Conservation (phyloP, 805 yeast genomes). For the Hanseniaspora jakobsenii region DNA sequence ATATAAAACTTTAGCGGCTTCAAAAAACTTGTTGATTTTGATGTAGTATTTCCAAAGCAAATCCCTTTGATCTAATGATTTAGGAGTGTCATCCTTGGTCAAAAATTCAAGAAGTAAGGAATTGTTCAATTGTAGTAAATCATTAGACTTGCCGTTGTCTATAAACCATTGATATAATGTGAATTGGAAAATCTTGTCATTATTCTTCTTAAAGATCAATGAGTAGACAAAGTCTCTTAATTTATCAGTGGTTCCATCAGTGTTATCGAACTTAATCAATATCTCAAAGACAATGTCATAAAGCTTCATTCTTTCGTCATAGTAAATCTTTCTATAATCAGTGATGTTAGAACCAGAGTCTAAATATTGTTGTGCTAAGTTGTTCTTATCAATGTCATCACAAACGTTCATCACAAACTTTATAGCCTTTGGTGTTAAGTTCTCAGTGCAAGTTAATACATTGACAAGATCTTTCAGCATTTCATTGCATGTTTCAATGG, state of each 20-base stretch:
- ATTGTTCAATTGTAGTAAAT: constrained; percentile 67
- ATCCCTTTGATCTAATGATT: constrained; percentile 63
- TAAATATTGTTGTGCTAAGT: constrained; percentile 45
- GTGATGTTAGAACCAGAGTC: constrained; percentile 39
- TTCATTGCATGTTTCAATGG: constrained; percentile 54
- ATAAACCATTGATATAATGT: constrained; percentile 89
- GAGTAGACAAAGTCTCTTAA: constrained; percentile 62
- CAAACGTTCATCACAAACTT: constrained; percentile 72
- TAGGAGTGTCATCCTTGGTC: constrained; percentile 43
- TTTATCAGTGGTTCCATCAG: constrained; percentile 39
- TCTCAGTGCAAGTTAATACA: constrained; percentile 20
- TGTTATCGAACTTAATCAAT: constrained; percentile 57
- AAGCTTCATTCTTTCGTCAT: constrained; percentile 42
- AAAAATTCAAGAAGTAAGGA: constrained; percentile 69
- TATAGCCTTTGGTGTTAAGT: constrained; percentile 74
- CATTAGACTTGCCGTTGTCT: constrained; percentile 60
- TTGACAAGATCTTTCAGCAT: constrained; percentile 45
- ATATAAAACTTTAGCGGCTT: constrained; percentile 75
- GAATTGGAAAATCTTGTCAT: constrained; percentile 78
- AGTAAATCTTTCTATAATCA: constrained; percentile 41
- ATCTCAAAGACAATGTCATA: constrained; percentile 68
- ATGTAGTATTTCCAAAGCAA: constrained; percentile 83
- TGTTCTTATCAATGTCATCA: constrained; percentile 49
- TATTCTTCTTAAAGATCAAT: constrained; percentile 52
- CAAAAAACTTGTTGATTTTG: constrained; percentile 60